Evolutionary conservation across 441 rosid species (phyloP), one percentile per base, ranked within the genome.

Genomic region (Corymbia citriodora): DNA sequence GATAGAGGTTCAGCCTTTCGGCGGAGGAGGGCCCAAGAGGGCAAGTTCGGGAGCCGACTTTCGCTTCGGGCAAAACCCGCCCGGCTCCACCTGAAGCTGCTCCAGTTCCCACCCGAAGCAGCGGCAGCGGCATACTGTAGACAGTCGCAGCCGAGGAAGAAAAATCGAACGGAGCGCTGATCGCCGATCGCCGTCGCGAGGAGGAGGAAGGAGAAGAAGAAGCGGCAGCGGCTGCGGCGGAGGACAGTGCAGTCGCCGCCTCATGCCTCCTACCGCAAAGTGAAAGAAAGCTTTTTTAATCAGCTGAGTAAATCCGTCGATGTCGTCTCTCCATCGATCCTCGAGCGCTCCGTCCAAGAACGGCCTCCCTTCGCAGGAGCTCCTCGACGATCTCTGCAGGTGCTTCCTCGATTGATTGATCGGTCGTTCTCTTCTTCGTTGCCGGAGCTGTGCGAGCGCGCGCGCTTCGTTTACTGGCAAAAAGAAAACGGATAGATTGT

Each of bases 301-400:
- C 85, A 5, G 52, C 85, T 40, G 29, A 79, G 53, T 23, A 3
- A 10, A 79, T 79, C 85, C 27, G 85, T 54, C 89, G 83, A 98
- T 98, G 99, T 93, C 97, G 29, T 95, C 93, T 89, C 93, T 96
- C 82, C 95, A 94, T 91, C 97, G 97, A 91, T 95, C 97, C 45
- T 93, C 98, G 86, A 96, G 97, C 90, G 90, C 96, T 82, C 92
- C 95, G 81, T 91, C 93, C 70, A 98, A 97, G 96, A 95, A 95
- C 94, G 97, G 96, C 92, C 97, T 96, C 70, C 99, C 99, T 74
- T 97, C 99, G 17, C 96, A 96, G 91, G 99, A 96, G 89, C 99
- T 98, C 92, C 99, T 98, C 88, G 98, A 97, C 94, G 99, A 98
- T 95, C 99, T 98, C 89, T 98, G 99, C 98, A 97, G 99, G 99